phyloP scores from a whole-genome alignment of 2,329 filamentous ascomycete genomes.

The Corniculantispora saksenae region DNA sequence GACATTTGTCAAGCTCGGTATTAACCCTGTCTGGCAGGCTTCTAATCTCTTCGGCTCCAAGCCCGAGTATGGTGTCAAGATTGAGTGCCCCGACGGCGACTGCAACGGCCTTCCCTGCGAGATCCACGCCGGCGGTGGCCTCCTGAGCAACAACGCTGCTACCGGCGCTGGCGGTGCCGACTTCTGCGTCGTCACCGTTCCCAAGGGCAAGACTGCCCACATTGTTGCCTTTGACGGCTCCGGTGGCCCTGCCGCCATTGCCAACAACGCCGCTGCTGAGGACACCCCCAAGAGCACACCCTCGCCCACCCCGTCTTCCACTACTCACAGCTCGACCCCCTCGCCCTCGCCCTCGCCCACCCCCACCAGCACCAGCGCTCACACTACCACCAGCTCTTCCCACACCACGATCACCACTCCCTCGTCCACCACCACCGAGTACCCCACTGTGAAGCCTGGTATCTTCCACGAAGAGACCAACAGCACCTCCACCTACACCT shows the following conservation, averaged over 20 bases:
- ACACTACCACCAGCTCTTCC: slow-evolving; percentile 18
- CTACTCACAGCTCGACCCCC: slow-evolving; percentile 29
- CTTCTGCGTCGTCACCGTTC: slow-evolving; percentile 78
- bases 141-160: slow-evolving; percentile 55
- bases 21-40: slow-evolving; percentile 72
- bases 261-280: slow-evolving; percentile 23
- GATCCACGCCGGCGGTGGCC: slow-evolving; percentile 66
- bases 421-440: slow-evolving; percentile 24
- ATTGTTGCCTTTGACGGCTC: slow-evolving; percentile 60
- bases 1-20: slow-evolving; percentile 75
- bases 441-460: slow-evolving; percentile 41
- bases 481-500: slow-evolving; percentile 32
- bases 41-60: slow-evolving; percentile 54
- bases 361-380: slow-evolving; percentile 17
- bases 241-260: slow-evolving; percentile 22
- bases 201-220: slow-evolving; percentile 64
- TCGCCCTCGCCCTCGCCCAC: slow-evolving; percentile 32
- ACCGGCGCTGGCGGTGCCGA: slow-evolving; percentile 66
- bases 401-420: slow-evolving; percentile 21
- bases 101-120: slow-evolving; percentile 76
- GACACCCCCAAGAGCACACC: slow-evolving; percentile 21
- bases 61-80: slow-evolving; percentile 68
- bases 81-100: slow-evolving; percentile 64
- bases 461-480: slow-evolving; percentile 58
- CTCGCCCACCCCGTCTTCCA: slow-evolving; percentile 27